These are phyloP conservation scores for Apostasia ramifera DNA, from an alignment of 106 monocot species.

Conservation along the genomic window DNA sequence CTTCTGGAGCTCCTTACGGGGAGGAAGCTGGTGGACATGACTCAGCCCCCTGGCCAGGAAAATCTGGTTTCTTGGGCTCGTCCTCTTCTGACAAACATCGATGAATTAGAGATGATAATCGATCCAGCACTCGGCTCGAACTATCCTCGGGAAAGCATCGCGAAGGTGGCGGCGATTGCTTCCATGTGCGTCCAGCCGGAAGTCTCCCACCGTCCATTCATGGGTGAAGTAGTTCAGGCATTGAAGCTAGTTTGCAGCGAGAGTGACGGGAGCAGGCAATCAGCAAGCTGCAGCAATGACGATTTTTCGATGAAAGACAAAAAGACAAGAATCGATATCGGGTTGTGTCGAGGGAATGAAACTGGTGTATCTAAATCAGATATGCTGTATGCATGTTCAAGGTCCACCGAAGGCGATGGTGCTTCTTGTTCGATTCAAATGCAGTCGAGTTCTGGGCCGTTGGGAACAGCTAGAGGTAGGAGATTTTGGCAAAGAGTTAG, in stretches of 20 bases:
- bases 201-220: conserved; percentile 85
- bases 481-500: conserved; percentile 50
- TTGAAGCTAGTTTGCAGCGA: conserved; percentile 74
- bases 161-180: conserved; percentile 89
- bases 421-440: conserved; percentile 46
- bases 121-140: conserved; percentile 55
- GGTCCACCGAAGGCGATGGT: conserved; percentile 12
- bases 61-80: conserved; percentile 84
- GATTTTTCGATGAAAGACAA: conserved; percentile 26
- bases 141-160: conserved; percentile 38
- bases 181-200: conserved; percentile 97
- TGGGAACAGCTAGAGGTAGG: conserved; percentile 33
- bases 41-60: conserved; percentile 71
- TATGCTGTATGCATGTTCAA: conserved; percentile 35
- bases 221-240: conserved; percentile 97
- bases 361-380: conserved; percentile 51
- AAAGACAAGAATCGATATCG: conserved; percentile 16
- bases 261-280: conserved; percentile 25
- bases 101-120: conserved; percentile 41
- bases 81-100: conserved; percentile 61
- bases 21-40: conserved; percentile 83
- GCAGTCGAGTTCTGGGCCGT: conserved; percentile 66
- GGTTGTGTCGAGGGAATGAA: conserved; percentile 22
- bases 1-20: conserved; percentile 87
- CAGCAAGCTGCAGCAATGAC: conserved; percentile 38